Conservation (phyloP, 2,329 filamentous ascomycete genomes). For the Sporothrix brasiliensis region DNA sequence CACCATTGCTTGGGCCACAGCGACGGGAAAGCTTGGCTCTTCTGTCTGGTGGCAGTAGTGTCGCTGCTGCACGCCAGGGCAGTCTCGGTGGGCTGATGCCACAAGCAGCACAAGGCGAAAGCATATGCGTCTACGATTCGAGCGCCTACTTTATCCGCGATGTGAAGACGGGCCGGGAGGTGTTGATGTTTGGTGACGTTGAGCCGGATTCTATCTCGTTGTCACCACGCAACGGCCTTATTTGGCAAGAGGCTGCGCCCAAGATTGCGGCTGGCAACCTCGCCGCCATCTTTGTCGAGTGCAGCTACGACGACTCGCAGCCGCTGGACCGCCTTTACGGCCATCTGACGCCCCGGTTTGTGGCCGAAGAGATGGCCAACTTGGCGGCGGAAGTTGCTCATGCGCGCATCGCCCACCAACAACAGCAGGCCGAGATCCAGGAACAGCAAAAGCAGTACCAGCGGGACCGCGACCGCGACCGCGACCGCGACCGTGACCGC, state of each 20-base stretch:
- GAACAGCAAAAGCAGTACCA: conserved; percentile 24
- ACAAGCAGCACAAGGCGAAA: conserved; percentile 45
- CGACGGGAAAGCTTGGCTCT: conserved; percentile 34
- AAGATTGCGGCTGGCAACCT: conserved; percentile 76
- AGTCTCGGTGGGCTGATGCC: conserved; percentile 17
- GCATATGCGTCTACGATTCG: conserved; percentile 76
- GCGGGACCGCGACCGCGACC: conserved; percentile 31
- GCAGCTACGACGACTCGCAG: conserved; percentile 84
- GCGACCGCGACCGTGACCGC: conserved; percentile 34
- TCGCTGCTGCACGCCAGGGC: conserved; percentile 19
- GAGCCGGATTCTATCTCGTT: conserved; percentile 87
- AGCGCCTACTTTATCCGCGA: conserved; percentile 93
- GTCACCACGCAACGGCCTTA: conserved; percentile 74
- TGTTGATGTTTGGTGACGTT: conserved; percentile 93
- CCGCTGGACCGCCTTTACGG: conserved; percentile 80
- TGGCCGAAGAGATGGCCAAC: conserved; percentile 74
- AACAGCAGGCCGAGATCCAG: conserved; percentile 23
- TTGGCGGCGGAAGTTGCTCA: conserved; percentile 73
- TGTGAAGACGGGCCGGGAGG: conserved; percentile 67
- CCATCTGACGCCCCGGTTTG: conserved; percentile 80
- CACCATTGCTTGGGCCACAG: conserved; percentile 26
- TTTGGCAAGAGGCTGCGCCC: conserved; percentile 88
- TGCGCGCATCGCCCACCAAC: conserved; percentile 44
- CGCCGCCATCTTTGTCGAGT: conserved; percentile 89
- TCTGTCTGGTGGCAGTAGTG: conserved; percentile 22